Evolutionary conservation across 2,329 filamentous ascomycete genomes (phyloP).

Genomic region (Phialemonium atrogriseum): DNA sequence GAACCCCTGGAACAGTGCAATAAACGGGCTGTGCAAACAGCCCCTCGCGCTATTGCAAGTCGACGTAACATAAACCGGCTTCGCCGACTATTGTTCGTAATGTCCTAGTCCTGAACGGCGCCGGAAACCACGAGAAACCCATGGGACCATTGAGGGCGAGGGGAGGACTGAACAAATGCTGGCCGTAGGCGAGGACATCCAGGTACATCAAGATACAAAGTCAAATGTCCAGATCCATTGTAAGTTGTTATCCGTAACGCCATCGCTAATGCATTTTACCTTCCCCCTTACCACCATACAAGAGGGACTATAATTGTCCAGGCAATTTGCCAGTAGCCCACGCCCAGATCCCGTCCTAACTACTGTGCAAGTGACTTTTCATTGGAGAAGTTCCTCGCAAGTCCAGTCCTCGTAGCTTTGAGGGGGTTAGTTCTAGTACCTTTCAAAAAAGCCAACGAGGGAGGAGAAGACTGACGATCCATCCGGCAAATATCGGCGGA

Average conservation of each 20-base stretch:
- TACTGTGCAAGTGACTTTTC: conserved; percentile 10
- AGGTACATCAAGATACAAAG: too few species aligned
- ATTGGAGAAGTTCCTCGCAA: conserved; percentile 82
- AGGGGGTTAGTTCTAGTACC: conserved; percentile 1
- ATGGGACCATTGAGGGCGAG: too few species aligned
- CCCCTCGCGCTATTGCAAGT: too few species aligned
- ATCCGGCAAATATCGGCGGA: conserved; percentile 91
- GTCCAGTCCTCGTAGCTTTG: conserved; percentile 98
- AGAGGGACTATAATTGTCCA: conserved; percentile 2
- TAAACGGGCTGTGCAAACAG: too few species aligned
- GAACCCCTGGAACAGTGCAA: too few species aligned
- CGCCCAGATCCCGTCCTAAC: neutral
- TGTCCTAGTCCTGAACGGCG: too few species aligned
- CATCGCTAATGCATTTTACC: conserved; percentile 21
- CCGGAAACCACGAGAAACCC: too few species aligned
- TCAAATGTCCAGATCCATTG: too few species aligned
- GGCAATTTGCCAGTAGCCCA: conserved; percentile 1
- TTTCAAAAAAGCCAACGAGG: conserved; percentile 4
- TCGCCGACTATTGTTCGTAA: too few species aligned
- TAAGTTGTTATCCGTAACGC: conserved; percentile 18
- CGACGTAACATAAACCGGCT: too few species aligned
- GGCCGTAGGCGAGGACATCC: too few species aligned
- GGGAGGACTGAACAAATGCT: too few species aligned
- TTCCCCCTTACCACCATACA: conserved; percentile 5
- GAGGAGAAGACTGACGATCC: conserved; percentile 61